Conservation (phyloP, 192 early-diverging fungal genomes). For the Umbelopsis ramanniana region DNA sequence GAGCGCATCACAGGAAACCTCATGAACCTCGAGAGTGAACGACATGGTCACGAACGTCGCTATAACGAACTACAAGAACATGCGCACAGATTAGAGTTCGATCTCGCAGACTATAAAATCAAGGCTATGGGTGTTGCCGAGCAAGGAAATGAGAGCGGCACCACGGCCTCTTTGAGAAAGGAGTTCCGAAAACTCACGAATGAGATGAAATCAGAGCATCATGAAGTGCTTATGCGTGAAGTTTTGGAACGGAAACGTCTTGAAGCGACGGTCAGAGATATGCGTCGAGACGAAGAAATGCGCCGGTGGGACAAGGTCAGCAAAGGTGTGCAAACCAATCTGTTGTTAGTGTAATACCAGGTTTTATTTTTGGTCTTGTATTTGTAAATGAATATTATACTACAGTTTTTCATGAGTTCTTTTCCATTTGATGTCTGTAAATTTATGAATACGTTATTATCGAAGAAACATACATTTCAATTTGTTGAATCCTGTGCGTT, state of each 20-base stretch:
- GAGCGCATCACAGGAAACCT: slow-evolving; percentile 47
- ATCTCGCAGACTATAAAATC: slow-evolving; percentile 42
- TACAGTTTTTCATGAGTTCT: not conserved
- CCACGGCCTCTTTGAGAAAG: slow-evolving; percentile 54
- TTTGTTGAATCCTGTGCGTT: not conserved
- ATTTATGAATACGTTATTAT: not conserved
- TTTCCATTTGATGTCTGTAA: slow-evolving; percentile 19
- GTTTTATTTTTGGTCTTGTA: not conserved
- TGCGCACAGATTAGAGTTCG: slow-evolving; percentile 35
- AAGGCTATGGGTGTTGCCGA: slow-evolving; percentile 35
- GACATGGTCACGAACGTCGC: slow-evolving; percentile 38
- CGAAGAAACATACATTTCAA: not conserved
- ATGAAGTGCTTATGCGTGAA: slow-evolving; percentile 50
- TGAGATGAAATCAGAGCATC: slow-evolving; percentile 54
- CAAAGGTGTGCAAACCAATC: slow-evolving; percentile 43
- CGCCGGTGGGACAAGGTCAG: slow-evolving; percentile 40
- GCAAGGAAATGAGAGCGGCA: slow-evolving; percentile 26
- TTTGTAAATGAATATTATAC: slow-evolving; percentile 10
- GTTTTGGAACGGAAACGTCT: slow-evolving; percentile 50
- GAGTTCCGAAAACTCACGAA: slow-evolving; percentile 59
- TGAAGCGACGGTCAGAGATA: slow-evolving; percentile 46
- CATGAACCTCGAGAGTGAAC: slow-evolving; percentile 44
- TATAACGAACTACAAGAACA: slow-evolving; percentile 37
- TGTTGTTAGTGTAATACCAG: slow-evolving; percentile 6
- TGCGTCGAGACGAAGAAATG: slow-evolving; percentile 50